Base-by-base conservation (phyloP, 345 rosid species). In the Leavenworthia alabamica region DNA sequence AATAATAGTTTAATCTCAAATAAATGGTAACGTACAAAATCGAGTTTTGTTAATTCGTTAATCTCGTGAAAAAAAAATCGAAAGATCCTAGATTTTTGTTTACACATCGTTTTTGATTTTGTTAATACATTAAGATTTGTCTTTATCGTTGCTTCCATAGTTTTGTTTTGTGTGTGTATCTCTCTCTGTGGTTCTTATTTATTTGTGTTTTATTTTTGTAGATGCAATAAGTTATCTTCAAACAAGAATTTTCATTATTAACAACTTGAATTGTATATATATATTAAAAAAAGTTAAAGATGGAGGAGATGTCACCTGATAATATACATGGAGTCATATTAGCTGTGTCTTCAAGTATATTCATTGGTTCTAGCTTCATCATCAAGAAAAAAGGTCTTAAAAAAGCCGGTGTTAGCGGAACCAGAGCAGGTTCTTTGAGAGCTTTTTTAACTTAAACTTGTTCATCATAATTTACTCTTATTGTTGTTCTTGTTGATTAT, bases 341-440 rank as follows among this genome's bases (percentile, higher is more conserved):
- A 88, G 96, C 96, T 3, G 67, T 91, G 13, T 88, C 98, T 23
- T 88, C 95, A 2, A 88, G 96, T 80, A 67, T 88, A 28, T 91
- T 91, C 23, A 91, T 91, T 26, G 96, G 96, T 22, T 84, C 96
- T 36, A 91, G 98, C 80, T 91, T 86, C 73, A 91, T 91, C 70
- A 51, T 91, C 60, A 91, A 91, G 86, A 91, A 91, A 64, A 82
- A 86, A 65, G 98, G 98, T 42, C 86, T 91, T 41, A 78, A 75
- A 50, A 86, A 81, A 41, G 89, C 95, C 0, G 91, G 88, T 32
- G 41, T 44, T 2, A 66, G 52, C 5, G 98, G 98, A 37, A 75
- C 72, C 43, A 55, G 96, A 68, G 95, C 96, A 77, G 90, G 96
- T 84, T 52, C 14, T 13, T 0, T 52, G 5, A 29, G 26, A 2